Evolutionary conservation across 1,284 basidiomycete species (phyloP), one percentile per base, ranked within the genome.

Genomic region (Ceratobasidium sp.): DNA sequence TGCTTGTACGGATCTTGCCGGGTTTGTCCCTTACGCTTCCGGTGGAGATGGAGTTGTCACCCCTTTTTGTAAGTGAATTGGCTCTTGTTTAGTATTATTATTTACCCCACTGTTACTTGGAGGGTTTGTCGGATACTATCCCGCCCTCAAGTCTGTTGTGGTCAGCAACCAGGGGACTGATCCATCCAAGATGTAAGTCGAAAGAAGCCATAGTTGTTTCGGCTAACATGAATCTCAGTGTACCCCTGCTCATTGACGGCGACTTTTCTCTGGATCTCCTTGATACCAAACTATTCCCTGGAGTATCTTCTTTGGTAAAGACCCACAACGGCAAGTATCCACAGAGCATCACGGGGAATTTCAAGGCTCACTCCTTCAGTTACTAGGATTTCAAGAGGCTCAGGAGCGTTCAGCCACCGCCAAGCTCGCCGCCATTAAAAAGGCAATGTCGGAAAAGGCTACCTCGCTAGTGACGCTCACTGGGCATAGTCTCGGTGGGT

Each of bases 111-210:
- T 64, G 25, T 54, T 73, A 19, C 19, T 49, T 40, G 5, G 40
- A 74, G 71, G 71, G 71, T 74, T 51, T 56, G 71, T 74, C 17
- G 71, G 71, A n/a, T 74, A 74, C 37, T 65, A 74, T 29, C 71
- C 71, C 1, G 32, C 59, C 11, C 71, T 54, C 34, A 52, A 76
- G 2, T 77, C 78, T n/a, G 71, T 77, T 15, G 73, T 79, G 9
- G 71, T 79, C 49, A 69, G 74, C 17, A 77, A 79, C 70, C 69
- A 79, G 68, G 78, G 78, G 17, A 79, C 78, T 7, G 77, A 79
- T 46, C 74, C 78, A 32, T 77, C 77, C 34, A 68, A 79, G 51
- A 52, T 79, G 51, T 74, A 37, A 52, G 71, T 74, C 19, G 13
- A 19, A 4, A 25, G 8, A 7, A 46, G 13, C 5, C 22, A 4